phyloP scores from a whole-genome alignment of 768 basidiomycete species.

The Leucogyrophana mollusca region DNA sequence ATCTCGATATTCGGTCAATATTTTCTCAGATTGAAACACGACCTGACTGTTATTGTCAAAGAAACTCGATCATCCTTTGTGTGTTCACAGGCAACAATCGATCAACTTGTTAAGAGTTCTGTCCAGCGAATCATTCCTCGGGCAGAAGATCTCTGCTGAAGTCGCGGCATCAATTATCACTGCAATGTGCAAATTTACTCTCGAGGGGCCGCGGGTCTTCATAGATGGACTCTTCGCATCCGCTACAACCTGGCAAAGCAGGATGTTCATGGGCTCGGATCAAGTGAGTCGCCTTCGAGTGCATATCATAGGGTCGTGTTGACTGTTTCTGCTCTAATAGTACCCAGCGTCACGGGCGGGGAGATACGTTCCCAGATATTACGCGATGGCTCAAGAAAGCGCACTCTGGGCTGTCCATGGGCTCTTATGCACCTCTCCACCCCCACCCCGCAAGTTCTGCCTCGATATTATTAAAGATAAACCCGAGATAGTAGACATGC shows the following conservation, averaged over 20 bases:
- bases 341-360: conserved; percentile 1
- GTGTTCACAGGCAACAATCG: conserved; percentile 18
- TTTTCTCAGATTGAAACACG: background rate
- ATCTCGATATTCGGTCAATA: background rate
- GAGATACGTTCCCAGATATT: conserved; percentile 28
- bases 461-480: conserved; percentile 12
- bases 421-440: conserved; percentile 10
- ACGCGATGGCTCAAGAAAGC: conserved; percentile 20
- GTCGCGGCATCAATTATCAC: conserved; percentile 22
- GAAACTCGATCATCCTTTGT: conserved; percentile 20
- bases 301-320: background rate
- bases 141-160: conserved; percentile 12
- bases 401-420: conserved; percentile 9
- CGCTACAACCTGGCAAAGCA: conserved; percentile 6
- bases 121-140: conserved; percentile 21
- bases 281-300: background rate
- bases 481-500: conserved; percentile 12
- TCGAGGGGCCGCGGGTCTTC: conserved; percentile 20
- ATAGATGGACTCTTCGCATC: conserved; percentile 17
- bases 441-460: conserved; percentile 4
- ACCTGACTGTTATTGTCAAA: background rate
- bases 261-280: conserved; percentile 6
- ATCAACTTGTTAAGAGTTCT: conserved; percentile 18
- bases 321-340: background rate
- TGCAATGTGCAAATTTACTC: conserved; percentile 22